Percentiles rank a stretch among this genome's conserved stretches.
phyloP scores from a whole-genome alignment of 176 grass and related monocot species.

The Bonia amplexicaulis region DNA sequence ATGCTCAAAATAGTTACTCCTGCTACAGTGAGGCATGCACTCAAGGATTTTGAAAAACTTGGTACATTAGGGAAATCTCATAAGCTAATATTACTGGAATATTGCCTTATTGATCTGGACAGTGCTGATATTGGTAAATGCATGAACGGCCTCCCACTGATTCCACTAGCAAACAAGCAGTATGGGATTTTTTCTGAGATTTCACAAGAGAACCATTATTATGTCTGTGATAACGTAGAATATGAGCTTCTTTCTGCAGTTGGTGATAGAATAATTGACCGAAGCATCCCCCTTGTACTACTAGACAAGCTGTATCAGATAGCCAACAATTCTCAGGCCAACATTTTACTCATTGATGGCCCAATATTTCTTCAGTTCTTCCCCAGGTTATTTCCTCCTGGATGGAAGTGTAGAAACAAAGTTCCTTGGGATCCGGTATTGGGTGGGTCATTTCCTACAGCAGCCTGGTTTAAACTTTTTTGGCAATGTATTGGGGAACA shows the following conservation, averaged over 20 bases:
- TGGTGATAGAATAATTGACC: slow-evolving; percentile 74
- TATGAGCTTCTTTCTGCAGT: slow-evolving; percentile 67
- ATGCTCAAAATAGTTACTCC: slow-evolving; percentile 55
- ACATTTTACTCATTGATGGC: slow-evolving; percentile 68
- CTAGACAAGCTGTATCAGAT: slow-evolving; percentile 64
- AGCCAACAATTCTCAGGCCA: slow-evolving; percentile 47
- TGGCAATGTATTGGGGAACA: slow-evolving; percentile 68
- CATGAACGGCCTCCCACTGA: slow-evolving; percentile 68
- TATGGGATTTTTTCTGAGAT: slow-evolving; percentile 65
- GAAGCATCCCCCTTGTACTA: slow-evolving; percentile 53
- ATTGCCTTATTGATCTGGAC: slow-evolving; percentile 72
- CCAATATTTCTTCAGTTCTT: slow-evolving; percentile 71
- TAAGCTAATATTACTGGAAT: slow-evolving; percentile 79
- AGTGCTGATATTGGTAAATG: slow-evolving; percentile 54
- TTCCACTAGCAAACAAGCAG: slow-evolving; percentile 81
- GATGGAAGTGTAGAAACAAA: slow-evolving; percentile 74
- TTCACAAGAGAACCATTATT: slow-evolving; percentile 48
- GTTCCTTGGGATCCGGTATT: slow-evolving; percentile 69
- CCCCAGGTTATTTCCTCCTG: slow-evolving; percentile 69
- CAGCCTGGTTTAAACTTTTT: slow-evolving; percentile 86
- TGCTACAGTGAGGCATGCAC: slow-evolving; percentile 59
- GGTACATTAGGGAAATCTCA: slow-evolving; percentile 48
- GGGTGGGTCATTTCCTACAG: slow-evolving; percentile 46
- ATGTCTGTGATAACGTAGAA: slow-evolving; percentile 68
- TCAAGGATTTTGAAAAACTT: slow-evolving; percentile 50